Evolutionary conservation across 441 rosid genomes (phyloP).

Genomic region (Corymbia citriodora): DNA sequence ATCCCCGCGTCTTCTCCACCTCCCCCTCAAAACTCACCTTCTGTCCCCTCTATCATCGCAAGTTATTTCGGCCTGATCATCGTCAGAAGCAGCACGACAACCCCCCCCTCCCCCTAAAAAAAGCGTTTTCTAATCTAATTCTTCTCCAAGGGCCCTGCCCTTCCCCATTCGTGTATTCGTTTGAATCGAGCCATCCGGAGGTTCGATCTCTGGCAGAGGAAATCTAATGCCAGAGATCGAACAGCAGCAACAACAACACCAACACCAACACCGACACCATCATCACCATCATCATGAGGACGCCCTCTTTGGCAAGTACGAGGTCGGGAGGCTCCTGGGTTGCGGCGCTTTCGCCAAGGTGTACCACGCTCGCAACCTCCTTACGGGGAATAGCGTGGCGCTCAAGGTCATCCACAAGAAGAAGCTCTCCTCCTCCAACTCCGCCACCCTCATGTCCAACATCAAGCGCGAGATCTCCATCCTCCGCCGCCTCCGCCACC

Average conservation of each 20-base stretch:
- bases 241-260: not conserved
- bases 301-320: constrained; percentile 14
- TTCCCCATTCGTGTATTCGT: not conserved
- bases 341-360: constrained; percentile 19
- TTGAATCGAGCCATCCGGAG: not conserved
- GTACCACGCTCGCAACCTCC: constrained; percentile 14
- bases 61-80: too few relatives aligned
- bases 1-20: not conserved
- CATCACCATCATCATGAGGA: not conserved
- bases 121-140: not conserved
- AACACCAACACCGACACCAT: not conserved
- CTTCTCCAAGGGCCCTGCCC: not conserved
- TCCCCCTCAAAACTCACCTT: not conserved
- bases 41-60: not conserved
- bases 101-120: too few relatives aligned
- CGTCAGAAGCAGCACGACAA: not conserved
- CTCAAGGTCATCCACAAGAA: constrained; percentile 19
- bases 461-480: constrained; percentile 20
- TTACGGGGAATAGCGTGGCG: constrained; percentile 13
- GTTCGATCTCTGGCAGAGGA: constrained; percentile 8
- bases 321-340: constrained; percentile 14
- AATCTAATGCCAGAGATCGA: constrained; percentile 11
- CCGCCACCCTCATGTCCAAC: constrained; percentile 4
- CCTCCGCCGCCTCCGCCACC: constrained; percentile 18
- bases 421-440: constrained; percentile 3